These are phyloP conservation scores for Quercus lobata DNA, from an alignment of 331 rosid species.

Conservation along the genomic window DNA sequence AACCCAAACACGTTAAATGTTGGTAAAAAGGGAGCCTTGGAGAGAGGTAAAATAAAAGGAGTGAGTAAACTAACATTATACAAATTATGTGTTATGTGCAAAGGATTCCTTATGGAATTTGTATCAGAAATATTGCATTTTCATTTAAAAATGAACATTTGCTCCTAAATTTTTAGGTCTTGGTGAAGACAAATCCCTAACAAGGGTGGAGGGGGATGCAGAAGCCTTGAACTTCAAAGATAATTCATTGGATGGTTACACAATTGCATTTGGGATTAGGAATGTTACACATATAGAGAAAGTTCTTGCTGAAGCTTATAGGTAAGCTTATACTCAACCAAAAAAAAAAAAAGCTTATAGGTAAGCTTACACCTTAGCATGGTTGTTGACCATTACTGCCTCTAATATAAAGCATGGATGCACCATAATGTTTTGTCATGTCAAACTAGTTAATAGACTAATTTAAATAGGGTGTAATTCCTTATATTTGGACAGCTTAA, in stretches of 20 bases:
- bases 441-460: not conserved
- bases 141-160: constrained; percentile 21
- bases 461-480: not conserved
- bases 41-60: constrained; percentile 54
- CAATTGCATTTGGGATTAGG: constrained; percentile 96
- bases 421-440: not conserved
- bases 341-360: constrained; percentile 18
- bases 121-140: not conserved
- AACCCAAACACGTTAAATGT: constrained; percentile 84
- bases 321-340: no score
- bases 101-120: constrained; percentile 2
- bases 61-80: not conserved
- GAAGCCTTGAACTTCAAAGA: constrained; percentile 65
- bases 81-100: constrained; percentile 3
- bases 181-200: constrained; percentile 65
- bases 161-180: constrained; percentile 46
- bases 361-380: constrained; percentile 32
- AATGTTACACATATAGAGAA: constrained; percentile 97
- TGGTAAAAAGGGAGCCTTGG: constrained; percentile 67
- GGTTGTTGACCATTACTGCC: constrained; percentile 2
- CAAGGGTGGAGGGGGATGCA: constrained; percentile 92
- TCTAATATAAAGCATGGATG: constrained; percentile 1
- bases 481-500: not conserved
- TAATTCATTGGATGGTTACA: constrained; percentile 93
- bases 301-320: constrained; percentile 70